Conservation (phyloP, 192 early-diverging fungal genomes). For the Podila horticola region DNA sequence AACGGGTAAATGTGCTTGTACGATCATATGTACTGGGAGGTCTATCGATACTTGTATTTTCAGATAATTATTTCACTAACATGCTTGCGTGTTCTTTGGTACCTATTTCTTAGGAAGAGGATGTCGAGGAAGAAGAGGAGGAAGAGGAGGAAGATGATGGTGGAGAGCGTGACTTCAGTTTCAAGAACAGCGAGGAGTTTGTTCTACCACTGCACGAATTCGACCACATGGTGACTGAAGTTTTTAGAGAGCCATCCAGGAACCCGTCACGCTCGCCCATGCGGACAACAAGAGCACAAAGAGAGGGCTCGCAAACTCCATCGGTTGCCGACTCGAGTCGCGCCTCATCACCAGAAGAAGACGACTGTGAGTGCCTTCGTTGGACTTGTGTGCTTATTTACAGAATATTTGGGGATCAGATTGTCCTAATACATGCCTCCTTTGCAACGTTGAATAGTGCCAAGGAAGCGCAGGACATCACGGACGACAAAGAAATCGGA, state of each 20-base stretch:
- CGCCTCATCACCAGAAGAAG: constrained; percentile 61
- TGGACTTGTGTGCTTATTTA: neutral
- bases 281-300: constrained; percentile 44
- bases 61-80: constrained; percentile 17
- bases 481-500: constrained; percentile 43
- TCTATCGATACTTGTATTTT: neutral
- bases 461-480: constrained; percentile 36
- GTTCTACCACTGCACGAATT: constrained; percentile 57
- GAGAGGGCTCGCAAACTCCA: constrained; percentile 58
- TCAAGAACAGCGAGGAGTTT: constrained; percentile 57
- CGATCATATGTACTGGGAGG: neutral
- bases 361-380: constrained; percentile 53
- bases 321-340: constrained; percentile 56
- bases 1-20: constrained; percentile 39
- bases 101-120: constrained; percentile 24
- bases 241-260: constrained; percentile 46
- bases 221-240: constrained; percentile 59
- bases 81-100: constrained; percentile 39
- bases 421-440: neutral
- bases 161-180: constrained; percentile 25
- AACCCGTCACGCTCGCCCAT: constrained; percentile 47
- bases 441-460: constrained; percentile 7
- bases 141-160: neutral
- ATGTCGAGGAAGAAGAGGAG: constrained; percentile 28
- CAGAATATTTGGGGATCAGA: neutral